phyloP scores from a whole-genome alignment of 2,329 filamentous ascomycete genomes.

The Trichothecium sympodiale region DNA sequence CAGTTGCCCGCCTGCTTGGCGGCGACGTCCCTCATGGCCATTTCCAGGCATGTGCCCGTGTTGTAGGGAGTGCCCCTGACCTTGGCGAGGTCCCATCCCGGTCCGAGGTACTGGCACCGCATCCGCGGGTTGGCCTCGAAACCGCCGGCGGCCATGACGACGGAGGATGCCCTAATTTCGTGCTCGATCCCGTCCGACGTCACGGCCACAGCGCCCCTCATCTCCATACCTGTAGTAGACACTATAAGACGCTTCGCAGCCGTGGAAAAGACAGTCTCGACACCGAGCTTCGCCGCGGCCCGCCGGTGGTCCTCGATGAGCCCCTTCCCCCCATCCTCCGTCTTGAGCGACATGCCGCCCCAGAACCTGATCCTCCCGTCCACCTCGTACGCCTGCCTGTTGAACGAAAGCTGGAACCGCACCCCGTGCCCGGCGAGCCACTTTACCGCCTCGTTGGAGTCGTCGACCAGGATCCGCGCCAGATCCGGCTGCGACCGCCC shows the following conservation, averaged over 20 bases:
- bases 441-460: slow-evolving; percentile 37
- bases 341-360: slow-evolving; percentile 53
- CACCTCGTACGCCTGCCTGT: slow-evolving; percentile 55
- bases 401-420: slow-evolving; percentile 49
- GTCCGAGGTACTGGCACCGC: slow-evolving; percentile 40
- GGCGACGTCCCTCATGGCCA: slow-evolving; percentile 36
- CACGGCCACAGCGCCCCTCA: slow-evolving; percentile 10
- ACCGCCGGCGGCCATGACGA: slow-evolving; percentile 49
- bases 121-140: slow-evolving; percentile 51
- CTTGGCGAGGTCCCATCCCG: slow-evolving; percentile 49
- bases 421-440: slow-evolving; percentile 46
- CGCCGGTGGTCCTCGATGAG: slow-evolving; percentile 37
- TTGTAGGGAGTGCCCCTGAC: slow-evolving; percentile 57
- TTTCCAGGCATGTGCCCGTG: slow-evolving; percentile 44
- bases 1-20: slow-evolving; percentile 47
- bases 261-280: slow-evolving; percentile 35
- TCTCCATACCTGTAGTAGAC: slow-evolving; percentile 2
- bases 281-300: slow-evolving; percentile 28
- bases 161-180: slow-evolving; percentile 22
- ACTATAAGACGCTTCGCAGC: slow-evolving; percentile 22
- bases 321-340: slow-evolving; percentile 47
- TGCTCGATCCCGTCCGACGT: slow-evolving; percentile 15
- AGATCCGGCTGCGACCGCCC: slow-evolving; percentile 41
- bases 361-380: slow-evolving; percentile 52
- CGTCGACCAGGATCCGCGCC: slow-evolving; percentile 34